Evolutionary conservation across 805 yeast species (phyloP).

Genomic region (Metschnikowia kofuensis): DNA sequence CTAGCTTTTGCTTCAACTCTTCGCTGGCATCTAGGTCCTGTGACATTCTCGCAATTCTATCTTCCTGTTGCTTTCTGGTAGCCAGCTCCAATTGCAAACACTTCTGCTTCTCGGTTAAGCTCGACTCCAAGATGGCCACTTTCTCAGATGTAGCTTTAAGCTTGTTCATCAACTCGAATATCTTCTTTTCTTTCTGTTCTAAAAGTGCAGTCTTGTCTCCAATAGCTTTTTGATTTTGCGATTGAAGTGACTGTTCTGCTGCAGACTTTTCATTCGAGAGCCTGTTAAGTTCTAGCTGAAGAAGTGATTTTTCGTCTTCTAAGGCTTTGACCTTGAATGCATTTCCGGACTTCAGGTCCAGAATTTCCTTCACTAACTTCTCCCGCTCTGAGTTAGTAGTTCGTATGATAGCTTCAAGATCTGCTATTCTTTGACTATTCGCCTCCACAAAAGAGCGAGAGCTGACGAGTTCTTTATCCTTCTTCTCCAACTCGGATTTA

Average conservation of each 20-base stretch:
- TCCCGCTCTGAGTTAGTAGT: not conserved
- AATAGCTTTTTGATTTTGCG: not conserved
- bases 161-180: not conserved
- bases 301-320: not conserved
- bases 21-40: not conserved
- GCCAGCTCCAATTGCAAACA: not conserved
- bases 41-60: not conserved
- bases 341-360: not conserved
- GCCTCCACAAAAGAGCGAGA: not conserved
- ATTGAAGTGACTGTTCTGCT: conserved; percentile 1
- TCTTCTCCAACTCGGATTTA: conserved; percentile 2
- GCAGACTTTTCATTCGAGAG: not conserved
- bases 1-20: conserved; percentile 1
- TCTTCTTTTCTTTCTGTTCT: conserved; percentile 1
- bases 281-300: not conserved
- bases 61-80: not conserved
- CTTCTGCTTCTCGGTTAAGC: not conserved
- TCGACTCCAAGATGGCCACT: conserved; percentile 1
- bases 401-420: not conserved
- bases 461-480: not conserved
- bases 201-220: conserved; percentile 20
- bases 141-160: conserved; percentile 2
- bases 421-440: not conserved
- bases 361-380: not conserved
- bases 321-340: not conserved